Percentiles rank a stretch among this genome's conserved stretches.
These are phyloP conservation scores for Limonium bicolor DNA, from an alignment of 148 eudicot species.

Conservation along the genomic window DNA sequence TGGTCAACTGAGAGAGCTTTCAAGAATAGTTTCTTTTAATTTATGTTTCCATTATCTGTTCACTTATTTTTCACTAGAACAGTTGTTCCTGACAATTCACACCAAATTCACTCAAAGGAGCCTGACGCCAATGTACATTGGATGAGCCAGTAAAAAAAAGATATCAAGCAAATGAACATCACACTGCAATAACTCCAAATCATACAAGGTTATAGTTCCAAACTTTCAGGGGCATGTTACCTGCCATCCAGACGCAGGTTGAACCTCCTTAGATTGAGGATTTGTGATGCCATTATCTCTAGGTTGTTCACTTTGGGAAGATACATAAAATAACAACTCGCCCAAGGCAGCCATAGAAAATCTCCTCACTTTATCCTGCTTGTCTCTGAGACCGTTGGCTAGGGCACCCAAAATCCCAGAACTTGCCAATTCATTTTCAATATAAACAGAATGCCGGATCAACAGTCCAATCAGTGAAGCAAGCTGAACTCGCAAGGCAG, in stretches of 20 bases:
- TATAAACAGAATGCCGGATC: constrained; percentile 76
- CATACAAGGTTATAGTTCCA: no score
- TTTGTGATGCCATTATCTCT: constrained; percentile 44
- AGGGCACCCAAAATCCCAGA: constrained; percentile 74
- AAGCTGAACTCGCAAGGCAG: constrained; percentile 74
- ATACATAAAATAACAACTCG: constrained; percentile 82
- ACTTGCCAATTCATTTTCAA: constrained; percentile 65
- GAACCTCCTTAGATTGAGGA: constrained; percentile 57
- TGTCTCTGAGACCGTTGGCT: constrained; percentile 78
- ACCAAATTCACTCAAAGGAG: no score
- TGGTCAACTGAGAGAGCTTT: no score
- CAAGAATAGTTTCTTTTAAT: no score
- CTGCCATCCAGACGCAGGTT: constrained; percentile 82
- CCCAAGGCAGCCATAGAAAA: constrained; percentile 98
- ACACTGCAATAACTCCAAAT: no score
- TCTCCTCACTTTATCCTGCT: constrained; percentile 94
- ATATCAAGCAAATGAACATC: no score
- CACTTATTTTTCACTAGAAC: no score
- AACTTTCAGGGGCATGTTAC: no score
- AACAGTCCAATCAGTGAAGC: constrained; percentile 76
- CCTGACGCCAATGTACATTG: no score
- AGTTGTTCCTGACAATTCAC: no score
- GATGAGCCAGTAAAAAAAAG: no score
- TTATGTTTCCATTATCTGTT: no score
- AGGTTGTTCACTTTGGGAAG: constrained; percentile 64